Evolutionary conservation across 2,329 filamentous ascomycete genomes (phyloP), one percentile per base, ranked within the genome.

Genomic region (Penicillium sp.): DNA sequence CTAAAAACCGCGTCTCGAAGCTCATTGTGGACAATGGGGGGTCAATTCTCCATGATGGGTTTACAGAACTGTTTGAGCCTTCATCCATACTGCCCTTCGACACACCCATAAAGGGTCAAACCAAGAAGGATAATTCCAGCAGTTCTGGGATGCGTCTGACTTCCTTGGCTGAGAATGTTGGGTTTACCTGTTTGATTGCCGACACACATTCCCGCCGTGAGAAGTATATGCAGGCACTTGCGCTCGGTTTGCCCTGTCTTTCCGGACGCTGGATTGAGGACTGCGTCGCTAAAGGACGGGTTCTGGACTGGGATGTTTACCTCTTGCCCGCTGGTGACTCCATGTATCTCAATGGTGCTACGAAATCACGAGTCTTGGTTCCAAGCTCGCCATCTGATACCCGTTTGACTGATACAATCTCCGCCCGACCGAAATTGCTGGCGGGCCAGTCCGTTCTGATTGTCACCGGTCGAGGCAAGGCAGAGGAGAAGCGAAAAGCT

Each of bases 161-260:
- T 2, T 50, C 71, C 8, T 63, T 71, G 15, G 77, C 77, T 15
- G 57, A 69, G 23, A 67, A 75, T 2, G 71, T 82, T 1, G 84
- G 87, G 0, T 97, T 98, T 58, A 81, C 86, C 0, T 90, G 88
- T 3, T 71, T 97, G 10, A 86, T 98, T 44, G 84, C 90, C 0
- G 87, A 97, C 57, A 79, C 80, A 4, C 86, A 95, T 62, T 93
- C 86, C 5, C 81, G 91, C 32, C 89, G 88, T 48, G 79, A 83
- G 34, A 98, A 97, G 62, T 96, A 93, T 63, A 86, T 97, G 75
- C 90, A 97, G 67, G 93, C 93, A 0, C 77, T 98, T 2, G 90
- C 93, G 0, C 77, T 98, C 1, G 88, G 87, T 1, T 68, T 98
- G 0, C 93, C 93, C 0, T 95, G 90, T 56, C 73, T 98, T 2